Conservation (phyloP, 345 rosid species). For the Draba incana region DNA sequence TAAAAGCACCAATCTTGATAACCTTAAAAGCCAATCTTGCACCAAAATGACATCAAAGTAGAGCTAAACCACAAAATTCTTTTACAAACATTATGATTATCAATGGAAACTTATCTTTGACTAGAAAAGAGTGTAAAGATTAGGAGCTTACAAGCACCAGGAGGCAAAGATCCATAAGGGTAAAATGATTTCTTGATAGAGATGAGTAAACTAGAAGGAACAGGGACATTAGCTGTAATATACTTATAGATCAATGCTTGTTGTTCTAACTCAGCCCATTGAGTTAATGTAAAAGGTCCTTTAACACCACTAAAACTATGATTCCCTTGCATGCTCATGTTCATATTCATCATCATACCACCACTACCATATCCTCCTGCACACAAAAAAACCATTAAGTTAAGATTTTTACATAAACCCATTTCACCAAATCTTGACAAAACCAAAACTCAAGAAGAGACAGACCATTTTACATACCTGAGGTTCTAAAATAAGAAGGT, state of each 20-base stretch:
- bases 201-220: conserved; percentile 68
- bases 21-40: not conserved
- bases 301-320: conserved; percentile 39
- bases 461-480: conserved; percentile 41
- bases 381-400: not conserved
- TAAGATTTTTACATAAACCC: conserved; percentile 15
- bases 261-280: conserved; percentile 71
- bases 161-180: conserved; percentile 55
- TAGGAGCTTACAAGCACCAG: conserved; percentile 51
- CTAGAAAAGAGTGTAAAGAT: not conserved
- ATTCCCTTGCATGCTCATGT: conserved; percentile 58
- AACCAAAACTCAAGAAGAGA: conserved; percentile 1
- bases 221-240: conserved; percentile 58
- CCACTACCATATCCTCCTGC: conserved; percentile 52
- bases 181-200: conserved; percentile 55
- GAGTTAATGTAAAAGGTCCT: conserved; percentile 68
- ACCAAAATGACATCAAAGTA: not conserved
- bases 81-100: conserved; percentile 7
- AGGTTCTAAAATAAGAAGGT: conserved; percentile 43
- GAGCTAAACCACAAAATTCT: too few relatives aligned
- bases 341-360: conserved; percentile 49
- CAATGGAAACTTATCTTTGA: not conserved
- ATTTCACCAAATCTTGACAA: conserved; percentile 24
- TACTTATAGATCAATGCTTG: conserved; percentile 81
- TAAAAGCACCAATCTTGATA: not conserved